Evolutionary conservation across 108 stramenopile species (phyloP).

Genomic region (Nitzschia sp.): DNA sequence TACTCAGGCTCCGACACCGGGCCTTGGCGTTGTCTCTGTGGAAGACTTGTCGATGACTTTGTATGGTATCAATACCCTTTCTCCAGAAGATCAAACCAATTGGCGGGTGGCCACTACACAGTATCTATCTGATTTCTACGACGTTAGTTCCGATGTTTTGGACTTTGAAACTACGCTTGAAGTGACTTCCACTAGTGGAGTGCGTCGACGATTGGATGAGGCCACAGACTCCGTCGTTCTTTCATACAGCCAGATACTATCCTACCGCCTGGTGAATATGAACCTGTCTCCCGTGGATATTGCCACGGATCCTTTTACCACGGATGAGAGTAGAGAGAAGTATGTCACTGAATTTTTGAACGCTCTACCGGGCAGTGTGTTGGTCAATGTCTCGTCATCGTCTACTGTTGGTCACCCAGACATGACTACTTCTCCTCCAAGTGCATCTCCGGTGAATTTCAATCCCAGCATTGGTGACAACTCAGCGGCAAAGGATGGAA

Average conservation of each 20-base stretch:
- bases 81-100: neutral
- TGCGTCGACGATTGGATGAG: neutral
- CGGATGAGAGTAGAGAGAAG: neutral
- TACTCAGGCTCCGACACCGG: neutral
- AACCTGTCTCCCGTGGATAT: neutral
- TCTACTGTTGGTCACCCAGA: neutral
- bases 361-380: neutral
- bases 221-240: neutral
- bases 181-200: neutral
- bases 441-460: neutral
- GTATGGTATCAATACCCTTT: constrained; percentile 1
- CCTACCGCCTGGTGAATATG: constrained; percentile 2
- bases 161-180: constrained; percentile 1
- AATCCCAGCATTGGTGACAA: neutral
- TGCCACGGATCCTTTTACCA: constrained; percentile 7
- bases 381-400: neutral
- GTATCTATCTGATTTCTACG: constrained; percentile 4
- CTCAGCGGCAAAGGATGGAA: neutral
- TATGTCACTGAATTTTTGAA: constrained; percentile 9
- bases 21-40: neutral
- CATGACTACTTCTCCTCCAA: neutral
- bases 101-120: constrained; percentile 3
- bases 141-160: neutral
- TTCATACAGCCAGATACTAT: neutral
- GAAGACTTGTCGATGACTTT: constrained; percentile 9